Percentiles rank a stretch among this genome's conserved stretches.
These are phyloP conservation scores for Naganishia liquefaciens DNA, from an alignment of 1,284 basidiomycete genomes.

Conservation along the genomic window DNA sequence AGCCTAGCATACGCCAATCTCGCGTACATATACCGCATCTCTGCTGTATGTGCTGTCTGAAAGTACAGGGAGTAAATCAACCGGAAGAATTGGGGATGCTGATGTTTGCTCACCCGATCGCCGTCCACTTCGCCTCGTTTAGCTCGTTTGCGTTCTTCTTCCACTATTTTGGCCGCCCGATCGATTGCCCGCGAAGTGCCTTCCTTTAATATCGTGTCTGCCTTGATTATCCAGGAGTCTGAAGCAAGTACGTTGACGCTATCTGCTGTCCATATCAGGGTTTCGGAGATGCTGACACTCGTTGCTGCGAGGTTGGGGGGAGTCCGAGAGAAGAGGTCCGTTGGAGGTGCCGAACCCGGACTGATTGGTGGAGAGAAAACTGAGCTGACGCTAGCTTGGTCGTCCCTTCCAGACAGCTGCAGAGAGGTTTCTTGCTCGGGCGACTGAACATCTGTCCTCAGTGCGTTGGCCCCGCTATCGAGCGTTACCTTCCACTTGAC, in stretches of 20 bases:
- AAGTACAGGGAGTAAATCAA: background rate
- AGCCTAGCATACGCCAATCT: conserved; percentile 52
- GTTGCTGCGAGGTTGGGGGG: conserved; percentile 41
- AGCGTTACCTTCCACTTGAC: conserved; percentile 37
- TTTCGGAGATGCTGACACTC: conserved; percentile 44
- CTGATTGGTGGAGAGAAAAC: conserved; percentile 6
- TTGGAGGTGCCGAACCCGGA: background rate
- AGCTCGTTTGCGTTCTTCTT: conserved; percentile 47
- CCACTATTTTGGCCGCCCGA: conserved; percentile 47
- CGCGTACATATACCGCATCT: conserved; percentile 51
- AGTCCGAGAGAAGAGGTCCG: background rate
- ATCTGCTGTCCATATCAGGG: conserved; percentile 51
- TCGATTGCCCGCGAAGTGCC: conserved; percentile 46
- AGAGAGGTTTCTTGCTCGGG: background rate
- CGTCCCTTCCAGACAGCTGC: conserved; percentile 36
- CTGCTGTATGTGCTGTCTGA: conserved; percentile 46
- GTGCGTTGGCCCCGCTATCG: background rate
- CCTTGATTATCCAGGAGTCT: conserved; percentile 45
- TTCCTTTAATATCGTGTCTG: conserved; percentile 50
- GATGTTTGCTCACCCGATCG: conserved; percentile 42
- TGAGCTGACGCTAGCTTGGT: conserved; percentile 46
- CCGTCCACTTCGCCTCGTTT: conserved; percentile 47
- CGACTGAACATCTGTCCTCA: background rate
- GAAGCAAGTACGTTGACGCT: conserved; percentile 51
- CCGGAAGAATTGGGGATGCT: background rate